Base-by-base conservation (phyloP, 352 stramenopile genomes). In the Phytophthora chlamydospora region DNA sequence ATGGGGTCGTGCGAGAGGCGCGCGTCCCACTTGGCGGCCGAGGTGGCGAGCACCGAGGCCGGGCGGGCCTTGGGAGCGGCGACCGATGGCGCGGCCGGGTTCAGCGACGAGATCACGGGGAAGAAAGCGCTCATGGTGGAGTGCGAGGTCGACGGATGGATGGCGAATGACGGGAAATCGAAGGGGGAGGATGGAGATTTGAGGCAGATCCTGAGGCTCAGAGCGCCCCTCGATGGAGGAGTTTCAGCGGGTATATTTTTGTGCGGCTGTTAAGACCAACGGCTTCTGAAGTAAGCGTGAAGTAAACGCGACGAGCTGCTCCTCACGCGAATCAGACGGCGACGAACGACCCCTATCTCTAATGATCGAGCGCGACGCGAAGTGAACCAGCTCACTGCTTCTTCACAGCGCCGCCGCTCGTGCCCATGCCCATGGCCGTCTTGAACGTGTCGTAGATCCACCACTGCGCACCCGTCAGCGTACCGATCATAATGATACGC, bases 391-490 rank as follows among this genome's bases (percentile, higher is more conserved):
- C 52, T 51, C 80, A 80, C 50, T 82, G 73, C 68, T 88, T 86
- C 68, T 68, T 78, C 44, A 39, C 71, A 48, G 79, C 82, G 44
- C 90, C 90, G 69, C 91, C 91, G 44, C 88, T 90, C 63, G 91
- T 97, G 60, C 89, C 88, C 88, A 98, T 96, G 68, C 92, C 92
- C 59, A 95, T 89, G 54, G 83, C 85, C 64, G 89, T 95, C 85
- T 98, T 98, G 77, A 97, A 98, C 62, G 89, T 95, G 68, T 98
- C 93, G 78, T 98, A 98, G 78, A 98, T 98, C 91, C 93, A 98
- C 93, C 94, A 98, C 86, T 98, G 93, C 52, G 98, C 90, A 87
- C 93, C 93, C 13, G 93, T 98, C 56, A 98, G 88, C 55, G 93
- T 98, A 85, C 93, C 93, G 65, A 98, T 98, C 93, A 98, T 98